Base-by-base conservation (phyloP, 306 rosid species). In the Ormosia semicastrata region DNA sequence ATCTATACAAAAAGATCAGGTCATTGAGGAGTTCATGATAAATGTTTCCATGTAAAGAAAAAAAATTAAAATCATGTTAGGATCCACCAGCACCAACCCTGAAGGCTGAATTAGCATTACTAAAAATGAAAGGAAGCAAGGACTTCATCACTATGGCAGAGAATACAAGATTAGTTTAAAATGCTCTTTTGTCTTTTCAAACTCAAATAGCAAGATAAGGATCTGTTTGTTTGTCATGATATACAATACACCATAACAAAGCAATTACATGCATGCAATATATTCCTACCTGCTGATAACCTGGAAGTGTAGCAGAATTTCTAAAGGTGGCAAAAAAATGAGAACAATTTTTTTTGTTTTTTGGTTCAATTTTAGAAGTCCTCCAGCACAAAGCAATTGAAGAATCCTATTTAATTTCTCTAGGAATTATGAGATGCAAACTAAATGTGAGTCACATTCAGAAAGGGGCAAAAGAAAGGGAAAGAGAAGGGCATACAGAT, bases 381-480 rank as follows among this genome's bases (percentile, higher is more conserved):
- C 5, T 70, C 40, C 64, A 17, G 52, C 71, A 70, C 32, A 44
- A 46, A 34, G 50, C 30, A 77, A 17, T 56, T 47, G 60, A 34
- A 71, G 75, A 70, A 18, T 30, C 57, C 60, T 12, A 47, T 60
- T 70, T 46, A 67, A 41, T 3, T 78, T 41, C 59, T 68, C 32
- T 17, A 71, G 59, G 49, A 70, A 80, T 79, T 32, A 17, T 32
- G 77, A 59, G 57, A 44, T 44, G 52, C 10, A 70, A 70, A 70
- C 62, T 44, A 60, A 70, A 43, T 41, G 24, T 1, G 14, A 56
- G 60, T 58, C 69, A 79, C 66, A 70, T 69, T 79, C 29, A 69
- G 67, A 59, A 66, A 57, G 40, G 60, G 71, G 12, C 46, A 62
- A 62, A 58, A 40, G 33, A 46, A 62, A 60, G 58, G 79, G 47